phyloP scores from a whole-genome alignment of 345 rosid species.

The Eucalyptus tenuipes region DNA sequence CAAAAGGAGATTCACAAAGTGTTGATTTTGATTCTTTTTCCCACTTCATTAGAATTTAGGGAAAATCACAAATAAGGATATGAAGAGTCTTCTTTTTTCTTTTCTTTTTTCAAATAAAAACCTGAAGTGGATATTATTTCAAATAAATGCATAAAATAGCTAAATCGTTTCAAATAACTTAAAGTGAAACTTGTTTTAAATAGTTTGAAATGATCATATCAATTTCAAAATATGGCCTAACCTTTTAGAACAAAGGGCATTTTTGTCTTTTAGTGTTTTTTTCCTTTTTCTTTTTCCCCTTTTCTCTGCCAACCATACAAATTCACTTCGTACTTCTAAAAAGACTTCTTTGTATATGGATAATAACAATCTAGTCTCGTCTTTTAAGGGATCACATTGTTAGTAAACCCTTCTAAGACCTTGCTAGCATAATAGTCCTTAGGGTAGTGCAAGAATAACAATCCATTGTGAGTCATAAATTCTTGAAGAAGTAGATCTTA shows the following conservation, averaged over 20 bases:
- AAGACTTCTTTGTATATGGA: background rate
- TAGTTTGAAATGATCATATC: rapidly evolving
- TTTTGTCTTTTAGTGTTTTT: no score
- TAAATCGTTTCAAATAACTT: no score
- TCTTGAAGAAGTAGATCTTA: rapidly evolving
- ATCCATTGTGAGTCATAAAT: rapidly evolving
- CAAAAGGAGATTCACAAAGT: background rate
- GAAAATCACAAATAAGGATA: rapidly evolving
- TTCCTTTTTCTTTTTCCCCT: no score
- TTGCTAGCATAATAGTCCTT: no score
- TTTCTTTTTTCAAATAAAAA: no score
- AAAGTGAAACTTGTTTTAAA: no score
- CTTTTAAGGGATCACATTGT: background rate
- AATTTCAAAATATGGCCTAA: no score
- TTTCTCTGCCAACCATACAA: background rate
- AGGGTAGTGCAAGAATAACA: rapidly evolving
- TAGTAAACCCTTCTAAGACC: background rate
- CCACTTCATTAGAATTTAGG: background rate
- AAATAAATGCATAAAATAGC: no score
- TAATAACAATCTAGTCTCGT: background rate
- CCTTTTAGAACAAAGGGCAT: rapidly evolving
- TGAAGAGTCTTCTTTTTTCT: no score
- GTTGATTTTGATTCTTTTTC: background rate
- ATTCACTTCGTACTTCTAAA: background rate
- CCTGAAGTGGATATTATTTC: rapidly evolving